phyloP scores from a whole-genome alignment of 179 eudicot genomes.

The Carnegiea gigantea region DNA sequence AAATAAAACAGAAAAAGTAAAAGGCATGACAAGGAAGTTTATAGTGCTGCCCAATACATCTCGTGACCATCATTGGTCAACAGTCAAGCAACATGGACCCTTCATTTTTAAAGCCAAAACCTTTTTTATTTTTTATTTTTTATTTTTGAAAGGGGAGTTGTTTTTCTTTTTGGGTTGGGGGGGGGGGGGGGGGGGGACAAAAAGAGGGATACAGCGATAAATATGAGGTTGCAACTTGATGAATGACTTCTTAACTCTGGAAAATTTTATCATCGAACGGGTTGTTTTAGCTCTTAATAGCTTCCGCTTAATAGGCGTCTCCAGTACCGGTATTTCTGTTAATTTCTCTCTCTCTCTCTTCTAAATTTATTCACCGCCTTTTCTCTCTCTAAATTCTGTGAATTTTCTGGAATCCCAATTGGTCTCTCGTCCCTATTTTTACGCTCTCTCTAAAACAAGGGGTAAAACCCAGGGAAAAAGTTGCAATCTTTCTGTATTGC shows the following conservation, averaged over 20 bases:
- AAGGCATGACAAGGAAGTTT: not conserved
- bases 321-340: slow-evolving; percentile 36
- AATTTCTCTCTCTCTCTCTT: slow-evolving; percentile 14
- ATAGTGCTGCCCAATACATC: not conserved
- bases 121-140: not conserved
- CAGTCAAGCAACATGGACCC: slow-evolving; percentile 15
- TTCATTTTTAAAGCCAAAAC: not conserved
- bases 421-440: slow-evolving; percentile 16
- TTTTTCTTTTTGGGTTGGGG: not conserved
- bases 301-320: not conserved
- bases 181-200: no score
- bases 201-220: not conserved
- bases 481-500: slow-evolving; percentile 12
- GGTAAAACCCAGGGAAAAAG: slow-evolving; percentile 1
- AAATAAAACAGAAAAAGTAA: not conserved
- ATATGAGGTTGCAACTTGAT: not conserved
- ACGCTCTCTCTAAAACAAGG: slow-evolving; percentile 5
- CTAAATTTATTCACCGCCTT: slow-evolving; percentile 9
- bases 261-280: not conserved
- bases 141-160: not conserved
- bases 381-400: slow-evolving; percentile 1
- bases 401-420: slow-evolving; percentile 1
- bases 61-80: slow-evolving; percentile 8
- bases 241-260: not conserved
- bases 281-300: not conserved